Base-by-base conservation (phyloP, 257 asterid genomes). In the Echites panduratus region DNA sequence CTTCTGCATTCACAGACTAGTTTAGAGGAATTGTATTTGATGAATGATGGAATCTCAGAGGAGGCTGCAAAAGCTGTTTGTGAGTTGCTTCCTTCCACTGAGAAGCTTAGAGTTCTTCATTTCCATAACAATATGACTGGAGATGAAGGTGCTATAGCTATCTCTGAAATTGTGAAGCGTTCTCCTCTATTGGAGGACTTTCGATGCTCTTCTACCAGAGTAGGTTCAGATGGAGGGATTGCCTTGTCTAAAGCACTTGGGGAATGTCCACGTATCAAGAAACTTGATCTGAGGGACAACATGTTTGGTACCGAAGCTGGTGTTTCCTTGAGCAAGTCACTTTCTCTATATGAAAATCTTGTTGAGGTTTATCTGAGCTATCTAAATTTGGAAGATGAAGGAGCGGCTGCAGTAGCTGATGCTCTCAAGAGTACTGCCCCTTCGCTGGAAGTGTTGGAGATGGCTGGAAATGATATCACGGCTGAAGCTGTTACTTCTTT, bases 41-140 rank as follows among this genome's bases (percentile, higher is more conserved):
- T 91, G 90, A 92, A 95, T 58, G 91, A 95, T 76, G 99, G 97
- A 75, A 95, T 95, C 67, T 95, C 99, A 16, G 85, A 88, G 83
- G 98, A 92, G 82, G 99, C 99, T 78, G 99, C 98, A 27, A 87
- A 78, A 48, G 97, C 97, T 70, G 92, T 92, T 80, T 82, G 83
- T 75, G 98, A 92, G 84, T 74, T 95, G 77, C 94, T 95, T 69
- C 89, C 97, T 81, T 83, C 84, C 66, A 92, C 98, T 4, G 87
- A 87, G 67, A 80, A 75, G 45, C 93, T 95, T 44, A 85, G 75
- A 71, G 78, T 94, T 74, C 98, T 94, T 70, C 97, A 89, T 0
- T 94, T 94, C 78, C 99, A 94, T 58, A 94, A 94, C 76, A 94
- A 94, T 75, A 94, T 94, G 99, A 91, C 99, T 0, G 99, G 99